Evolutionary conservation across 2,329 filamentous ascomycete genomes (phyloP).

Genomic region (Alternaria sp.): DNA sequence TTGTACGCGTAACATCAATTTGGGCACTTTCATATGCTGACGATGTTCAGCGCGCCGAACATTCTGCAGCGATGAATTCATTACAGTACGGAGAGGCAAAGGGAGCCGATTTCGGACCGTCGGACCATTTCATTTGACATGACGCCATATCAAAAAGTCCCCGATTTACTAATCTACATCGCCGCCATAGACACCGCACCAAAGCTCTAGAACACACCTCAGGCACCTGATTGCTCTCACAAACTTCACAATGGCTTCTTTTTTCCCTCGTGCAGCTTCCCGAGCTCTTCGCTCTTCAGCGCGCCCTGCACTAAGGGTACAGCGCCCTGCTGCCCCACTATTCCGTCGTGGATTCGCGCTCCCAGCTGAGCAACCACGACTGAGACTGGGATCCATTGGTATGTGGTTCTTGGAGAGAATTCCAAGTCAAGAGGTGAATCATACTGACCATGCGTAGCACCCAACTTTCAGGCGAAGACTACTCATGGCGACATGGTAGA

Average conservation of each 20-base stretch:
- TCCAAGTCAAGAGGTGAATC: not conserved
- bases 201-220: slow-evolving; percentile 10
- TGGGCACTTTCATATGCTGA: not conserved
- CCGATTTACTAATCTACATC: slow-evolving; percentile 6
- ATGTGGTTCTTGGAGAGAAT: slow-evolving; percentile 5
- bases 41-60: not conserved
- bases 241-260: slow-evolving; percentile 43
- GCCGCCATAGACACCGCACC: not conserved
- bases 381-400: slow-evolving; percentile 56
- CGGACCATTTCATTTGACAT: slow-evolving; percentile 14
- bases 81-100: not conserved
- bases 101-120: slow-evolving; percentile 18
- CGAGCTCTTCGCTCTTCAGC: slow-evolving; percentile 41
- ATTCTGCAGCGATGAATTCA: not conserved
- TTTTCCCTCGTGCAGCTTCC: slow-evolving; percentile 48
- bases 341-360: slow-evolving; percentile 52
- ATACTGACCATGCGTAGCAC: slow-evolving; percentile 61
- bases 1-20: not conserved
- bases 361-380: slow-evolving; percentile 52
- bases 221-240: not conserved
- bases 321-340: slow-evolving; percentile 39
- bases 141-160: slow-evolving; percentile 21
- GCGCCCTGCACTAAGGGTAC: slow-evolving; percentile 36
- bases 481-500: slow-evolving; percentile 72
- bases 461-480: slow-evolving; percentile 85